Percentiles rank a stretch among this genome's conserved stretches.
Evolutionary conservation across 2,329 filamentous ascomycete species (phyloP).

Genomic region (Aspergillus ochraceus): DNA sequence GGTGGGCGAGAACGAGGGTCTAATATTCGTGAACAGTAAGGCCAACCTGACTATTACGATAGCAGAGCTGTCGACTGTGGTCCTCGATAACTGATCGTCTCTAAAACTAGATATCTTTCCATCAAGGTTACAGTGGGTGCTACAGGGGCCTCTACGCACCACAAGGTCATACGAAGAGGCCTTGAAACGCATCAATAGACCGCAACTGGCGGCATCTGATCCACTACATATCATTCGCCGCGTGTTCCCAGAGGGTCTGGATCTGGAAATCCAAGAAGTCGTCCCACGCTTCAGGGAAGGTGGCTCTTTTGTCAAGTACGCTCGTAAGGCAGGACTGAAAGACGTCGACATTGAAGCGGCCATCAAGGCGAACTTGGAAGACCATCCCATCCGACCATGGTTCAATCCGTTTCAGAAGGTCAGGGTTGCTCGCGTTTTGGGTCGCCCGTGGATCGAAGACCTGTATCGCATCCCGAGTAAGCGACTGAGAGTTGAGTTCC

Average conservation of each 20-base stretch:
- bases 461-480: constrained; percentile 77
- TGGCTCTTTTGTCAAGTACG: constrained; percentile 88
- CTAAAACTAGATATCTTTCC: constrained; percentile 72
- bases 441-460: constrained; percentile 92
- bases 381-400: constrained; percentile 79
- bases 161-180: constrained; percentile 48
- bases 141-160: constrained; percentile 54
- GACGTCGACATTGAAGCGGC: constrained; percentile 59
- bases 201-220: constrained; percentile 55
- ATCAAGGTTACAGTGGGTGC: constrained; percentile 66
- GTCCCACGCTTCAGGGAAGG: constrained; percentile 86
- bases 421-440: constrained; percentile 71
- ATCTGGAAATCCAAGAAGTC: constrained; percentile 75
- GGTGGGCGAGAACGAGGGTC: constrained; percentile 72
- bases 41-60: neutral
- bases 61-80: neutral
- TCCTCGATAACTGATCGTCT: constrained; percentile 7
- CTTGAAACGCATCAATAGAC: constrained; percentile 54
- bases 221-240: constrained; percentile 57
- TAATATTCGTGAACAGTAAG: constrained; percentile 88
- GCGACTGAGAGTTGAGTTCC: constrained; percentile 79
- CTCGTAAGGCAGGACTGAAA: constrained; percentile 50
- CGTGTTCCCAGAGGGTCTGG: constrained; percentile 62
- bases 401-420: constrained; percentile 80
- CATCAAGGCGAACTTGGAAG: constrained; percentile 63